phyloP scores from a whole-genome alignment of 2,329 filamentous ascomycete genomes.

The Monilinia laxa region DNA sequence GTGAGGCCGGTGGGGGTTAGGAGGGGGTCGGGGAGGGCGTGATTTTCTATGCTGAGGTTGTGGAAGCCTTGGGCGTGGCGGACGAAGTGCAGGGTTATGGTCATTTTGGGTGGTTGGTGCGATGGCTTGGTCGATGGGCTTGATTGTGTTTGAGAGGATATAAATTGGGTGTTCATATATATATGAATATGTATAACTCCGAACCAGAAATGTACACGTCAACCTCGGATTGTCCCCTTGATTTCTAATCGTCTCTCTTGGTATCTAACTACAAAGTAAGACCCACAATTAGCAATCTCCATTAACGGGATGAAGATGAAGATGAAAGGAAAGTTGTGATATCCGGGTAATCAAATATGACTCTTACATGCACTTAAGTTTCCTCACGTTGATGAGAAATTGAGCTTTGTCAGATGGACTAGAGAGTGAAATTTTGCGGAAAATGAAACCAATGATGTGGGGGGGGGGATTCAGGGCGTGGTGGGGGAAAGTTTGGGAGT shows the following conservation, averaged over 20 bases:
- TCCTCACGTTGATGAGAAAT: not conserved
- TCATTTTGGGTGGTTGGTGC: slow-evolving; percentile 2
- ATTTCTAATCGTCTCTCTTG: not conserved
- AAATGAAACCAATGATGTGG: slow-evolving; percentile 4
- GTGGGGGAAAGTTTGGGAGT: not conserved
- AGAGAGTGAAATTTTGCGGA: not conserved
- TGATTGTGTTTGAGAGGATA: not conserved
- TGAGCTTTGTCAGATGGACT: not conserved
- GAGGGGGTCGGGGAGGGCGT: slow-evolving; percentile 71
- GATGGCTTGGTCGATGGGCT: not conserved
- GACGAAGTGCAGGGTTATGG: slow-evolving; percentile 59
- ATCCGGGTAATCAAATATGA: not conserved
- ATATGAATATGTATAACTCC: no score
- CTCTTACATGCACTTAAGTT: not conserved
- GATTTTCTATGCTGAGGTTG: slow-evolving; percentile 71
- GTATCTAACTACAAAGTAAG: not conserved
- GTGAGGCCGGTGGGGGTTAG: slow-evolving; percentile 73
- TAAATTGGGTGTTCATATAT: not conserved
- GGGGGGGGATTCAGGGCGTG: not conserved
- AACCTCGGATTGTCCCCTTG: not conserved
- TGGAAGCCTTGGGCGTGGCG: slow-evolving; percentile 79
- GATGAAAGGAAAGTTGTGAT: not conserved
- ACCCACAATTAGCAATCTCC: not conserved
- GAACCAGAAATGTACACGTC: not conserved
- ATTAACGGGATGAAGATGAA: not conserved